Conservation (phyloP, 1,284 basidiomycete genomes). For the Ganoderma sp. region DNA sequence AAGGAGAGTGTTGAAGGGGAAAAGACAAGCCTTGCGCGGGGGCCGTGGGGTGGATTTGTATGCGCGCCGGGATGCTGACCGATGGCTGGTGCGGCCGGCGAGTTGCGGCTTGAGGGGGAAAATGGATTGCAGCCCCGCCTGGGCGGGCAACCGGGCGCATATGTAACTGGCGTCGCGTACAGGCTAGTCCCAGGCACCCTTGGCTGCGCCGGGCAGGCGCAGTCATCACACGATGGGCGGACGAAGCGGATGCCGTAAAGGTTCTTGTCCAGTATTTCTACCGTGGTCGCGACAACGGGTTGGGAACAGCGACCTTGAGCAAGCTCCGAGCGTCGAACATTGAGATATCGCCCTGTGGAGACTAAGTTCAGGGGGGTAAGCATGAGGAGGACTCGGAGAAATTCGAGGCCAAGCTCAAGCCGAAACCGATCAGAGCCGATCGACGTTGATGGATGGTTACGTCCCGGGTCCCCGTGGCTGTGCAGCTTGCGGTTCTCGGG, state of each 20-base stretch:
- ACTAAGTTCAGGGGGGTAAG: no score
- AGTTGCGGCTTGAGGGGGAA: conserved; percentile 8
- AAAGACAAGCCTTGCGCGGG: conserved; percentile 15
- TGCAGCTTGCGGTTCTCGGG: not conserved
- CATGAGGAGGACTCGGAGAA: not conserved
- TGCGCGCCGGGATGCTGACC: conserved; percentile 11
- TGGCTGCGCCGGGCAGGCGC: conserved; percentile 10
- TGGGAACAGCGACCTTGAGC: no score
- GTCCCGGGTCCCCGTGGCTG: not conserved
- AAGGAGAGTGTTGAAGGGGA: conserved; percentile 17
- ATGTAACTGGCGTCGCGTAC: not conserved
- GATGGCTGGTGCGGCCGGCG: not conserved
- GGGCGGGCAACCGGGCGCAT: not conserved
- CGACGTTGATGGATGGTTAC: no score
- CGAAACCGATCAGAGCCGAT: no score
- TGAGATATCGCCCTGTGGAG: not conserved
- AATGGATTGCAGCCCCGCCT: not conserved
- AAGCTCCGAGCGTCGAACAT: not conserved
- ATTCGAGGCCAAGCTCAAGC: not conserved
- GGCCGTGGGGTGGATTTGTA: conserved; percentile 20
- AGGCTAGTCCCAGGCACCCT: conserved; percentile 9
- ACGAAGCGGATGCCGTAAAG: not conserved
- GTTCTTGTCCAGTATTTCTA: not conserved
- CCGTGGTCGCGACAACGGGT: not conserved
- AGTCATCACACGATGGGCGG: conserved; percentile 21